Evolutionary conservation across 148 eudicot species (phyloP), one percentile per base, ranked within the genome.

Genomic region (Rhododendron kiyosumense): DNA sequence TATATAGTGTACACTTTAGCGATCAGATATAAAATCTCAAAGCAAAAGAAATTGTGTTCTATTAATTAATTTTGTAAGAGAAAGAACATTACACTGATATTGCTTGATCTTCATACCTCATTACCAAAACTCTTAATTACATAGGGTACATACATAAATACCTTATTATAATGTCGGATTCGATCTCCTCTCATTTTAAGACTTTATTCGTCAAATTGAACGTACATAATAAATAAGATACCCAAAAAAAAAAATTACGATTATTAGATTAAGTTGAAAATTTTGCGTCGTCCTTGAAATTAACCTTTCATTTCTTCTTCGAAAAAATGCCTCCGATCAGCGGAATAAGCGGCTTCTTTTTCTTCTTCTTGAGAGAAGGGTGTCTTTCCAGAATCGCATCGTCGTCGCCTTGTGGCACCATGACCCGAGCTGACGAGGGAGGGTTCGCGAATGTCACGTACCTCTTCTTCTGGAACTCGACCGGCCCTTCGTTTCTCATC

Each of bases 301-400:
- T 71, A 14, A 15, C 76, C 57, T 86, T 41, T 77, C 89, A 85
- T 85, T 92, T 94, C 89, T 91, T 93, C 89, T 87, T 86, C 0
- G 90, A 89, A 83, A 95, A 95, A 9, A 95, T 79, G 34, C 95
- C 97, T 61, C 94, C 90, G 28, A 95, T 88, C 4, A 95, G 86
- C 22, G 96, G 95, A 52, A 95, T 90, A 88, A 95, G 83, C 15
- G 93, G 92, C 86, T 92, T 91, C 89, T 90, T 93, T 83, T 92
- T 92, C 90, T 89, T 92, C 91, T 95, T 94, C 91, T 85, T 94
- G 5, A 96, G 88, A 24, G 98, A 96, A 84, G 96, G 94, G 87
- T 94, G 91, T 85, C 98, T 93, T 86, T 93, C 91, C 28, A 94
- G 85, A 57, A 92, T 87, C 0, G 90, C 2, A 82, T 82, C 90